Percentiles rank a stretch among this genome's conserved stretches.
Conservation (phyloP, 345 rosid species). For the Rhodamnia rubescens region DNA sequence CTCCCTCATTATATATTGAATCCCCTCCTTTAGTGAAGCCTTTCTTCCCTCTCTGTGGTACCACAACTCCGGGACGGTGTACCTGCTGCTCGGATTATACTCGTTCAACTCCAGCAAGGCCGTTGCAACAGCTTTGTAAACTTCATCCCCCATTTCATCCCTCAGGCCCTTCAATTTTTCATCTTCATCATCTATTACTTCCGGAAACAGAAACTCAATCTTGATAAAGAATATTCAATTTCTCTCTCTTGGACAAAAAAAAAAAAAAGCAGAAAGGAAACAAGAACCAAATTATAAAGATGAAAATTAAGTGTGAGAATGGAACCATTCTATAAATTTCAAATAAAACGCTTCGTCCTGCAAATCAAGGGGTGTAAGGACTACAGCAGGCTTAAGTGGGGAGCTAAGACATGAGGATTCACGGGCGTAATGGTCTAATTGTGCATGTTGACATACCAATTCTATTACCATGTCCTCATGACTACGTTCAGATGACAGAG, state of each 20-base stretch:
- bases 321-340: background rate
- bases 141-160: constrained; percentile 38
- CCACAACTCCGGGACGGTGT: constrained; percentile 49
- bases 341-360: background rate
- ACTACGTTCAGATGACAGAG: background rate
- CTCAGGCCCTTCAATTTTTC: constrained; percentile 32
- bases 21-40: constrained; percentile 44
- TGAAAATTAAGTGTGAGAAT: too few species aligned
- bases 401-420: background rate
- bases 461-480: background rate
- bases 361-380: background rate
- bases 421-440: background rate
- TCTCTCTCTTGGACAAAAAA: too few species aligned
- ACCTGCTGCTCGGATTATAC: constrained; percentile 48
- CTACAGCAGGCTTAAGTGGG: background rate
- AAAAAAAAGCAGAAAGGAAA: too few species aligned
- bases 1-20: background rate
- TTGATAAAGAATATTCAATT: too few species aligned
- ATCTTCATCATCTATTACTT: constrained; percentile 31
- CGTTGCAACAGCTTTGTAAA: constrained; percentile 26
- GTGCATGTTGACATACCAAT: background rate
- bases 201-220: constrained; percentile 16
- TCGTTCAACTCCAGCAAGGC: constrained; percentile 40
- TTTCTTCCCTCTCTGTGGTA: constrained; percentile 26
- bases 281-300: too few species aligned